Evolutionary conservation across 208 protist genomes (phyloP), one percentile per base, ranked within the genome.

Genomic region (Tritrichomonas foetus): DNA sequence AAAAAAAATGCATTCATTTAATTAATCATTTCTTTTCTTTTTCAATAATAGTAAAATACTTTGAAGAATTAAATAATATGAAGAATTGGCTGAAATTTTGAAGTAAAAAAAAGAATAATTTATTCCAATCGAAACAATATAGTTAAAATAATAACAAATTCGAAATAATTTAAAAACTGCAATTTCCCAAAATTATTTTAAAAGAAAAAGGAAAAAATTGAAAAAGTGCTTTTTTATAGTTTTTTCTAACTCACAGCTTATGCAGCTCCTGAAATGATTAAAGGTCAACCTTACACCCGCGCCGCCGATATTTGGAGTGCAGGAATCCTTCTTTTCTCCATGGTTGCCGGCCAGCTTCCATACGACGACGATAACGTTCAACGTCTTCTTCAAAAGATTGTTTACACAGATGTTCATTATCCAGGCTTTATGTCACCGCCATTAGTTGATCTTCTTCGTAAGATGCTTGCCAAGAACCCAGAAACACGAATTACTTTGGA

Each of bases 371-470:
- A 53, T 33, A 89, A 89, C n/a, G 44, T 89, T 20, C 30, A 30
- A 53, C 41, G 47, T 33, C 44, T 89, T 16, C 16, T 49, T 44
- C 78, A 89, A 36, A 89, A 89, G 30, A 89, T 89, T 39, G 78
- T 89, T 33, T 89, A 57, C 44, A 13, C 41, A 25, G 78, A 89
- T 53, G 78, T 89, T 57, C 41, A 89, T 39, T 89, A 89, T 57
- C 78, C 41, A 16, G 27, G 22, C 13, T 53, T 44, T 39, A 44
- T 89, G 11, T 57, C 47, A 27, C 78, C 47, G 1, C 0, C 25
- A 33, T 61, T 89, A 16, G 78, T 89, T 57, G 78, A 89, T 57
- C 27, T 89, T 1, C 78, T 89, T 57, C 9, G 5, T 16, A 89
- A 89, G 30, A n/a, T 89, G 27, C 30, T 89, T n/a, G 47, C 47